Evolutionary conservation across 768 basidiomycete genomes (phyloP), one percentile per base, ranked within the genome.

Genomic region (Panus rudis): DNA sequence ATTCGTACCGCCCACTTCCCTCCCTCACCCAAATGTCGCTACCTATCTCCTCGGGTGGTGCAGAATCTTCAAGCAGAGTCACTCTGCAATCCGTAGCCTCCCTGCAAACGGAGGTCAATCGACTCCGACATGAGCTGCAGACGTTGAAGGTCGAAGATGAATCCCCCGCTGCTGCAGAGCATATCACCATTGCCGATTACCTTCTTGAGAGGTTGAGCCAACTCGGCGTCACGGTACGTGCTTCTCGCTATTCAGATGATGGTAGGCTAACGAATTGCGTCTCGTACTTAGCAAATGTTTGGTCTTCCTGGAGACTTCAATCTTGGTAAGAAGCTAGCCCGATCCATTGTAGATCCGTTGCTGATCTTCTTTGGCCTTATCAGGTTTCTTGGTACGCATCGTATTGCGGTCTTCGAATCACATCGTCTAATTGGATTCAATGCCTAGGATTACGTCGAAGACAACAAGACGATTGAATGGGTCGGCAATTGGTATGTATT

Each of bases 291-390:
- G 86, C 72, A 76, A 35, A 73, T 91, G 67, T 91, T 92, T 44
- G 89, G 88, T 13, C 73, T 91, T 0, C 89, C 89, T 0, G 89
- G 89, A n/a, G 87, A 91, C 60, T 90, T 88, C 51, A 89, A 89
- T 58, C 73, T 90, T 34, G 82, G 69, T 67, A 51, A 8, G 65
- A 46, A 11, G 12, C 4, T 16, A 1, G n/a, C n/a, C n/a, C n/a
- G n/a, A n/a, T n/a, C n/a, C n/a, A n/a, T n/a, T 13, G 46, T 20
- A 1, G 1, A 17, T 37, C 12, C n/a, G 1, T 10, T 6, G 10
- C 14, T 33, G 8, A 23, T 20, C 21, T 10, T 23, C n/a, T 43
- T 23, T 33, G 34, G 8, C 21, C 11, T 32, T 33, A 35, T 24
- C 44, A 59, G 45, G 73, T 2, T 79, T 80, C 51, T 52, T 79